Conservation (phyloP, 1,284 basidiomycete species). For the Tilletia caries region DNA sequence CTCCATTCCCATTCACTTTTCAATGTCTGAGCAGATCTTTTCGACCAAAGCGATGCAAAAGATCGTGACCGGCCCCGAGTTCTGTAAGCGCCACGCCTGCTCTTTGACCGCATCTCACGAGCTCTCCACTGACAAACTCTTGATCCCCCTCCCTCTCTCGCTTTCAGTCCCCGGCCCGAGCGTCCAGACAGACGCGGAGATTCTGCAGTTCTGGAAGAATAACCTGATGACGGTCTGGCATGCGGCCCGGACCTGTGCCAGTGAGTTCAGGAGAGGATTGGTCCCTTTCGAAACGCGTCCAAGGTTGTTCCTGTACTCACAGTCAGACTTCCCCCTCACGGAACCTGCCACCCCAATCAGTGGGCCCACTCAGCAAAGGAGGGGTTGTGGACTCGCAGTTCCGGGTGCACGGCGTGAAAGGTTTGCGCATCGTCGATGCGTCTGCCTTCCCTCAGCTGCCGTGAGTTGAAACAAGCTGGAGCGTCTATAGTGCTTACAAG, state of each 20-base stretch:
- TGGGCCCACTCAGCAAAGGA: slow-evolving; percentile 48
- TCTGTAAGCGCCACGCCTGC: slow-evolving; percentile 18
- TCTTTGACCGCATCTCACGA: neutral
- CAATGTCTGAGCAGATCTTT: slow-evolving; percentile 37
- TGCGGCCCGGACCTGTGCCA: slow-evolving; percentile 51
- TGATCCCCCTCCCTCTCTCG: slow-evolving; percentile 50
- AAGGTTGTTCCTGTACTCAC: no score
- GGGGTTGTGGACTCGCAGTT: slow-evolving; percentile 60
- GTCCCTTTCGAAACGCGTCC: no score
- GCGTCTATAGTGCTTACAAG: neutral
- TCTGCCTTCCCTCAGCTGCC: slow-evolving; percentile 56
- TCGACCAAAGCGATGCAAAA: slow-evolving; percentile 49
- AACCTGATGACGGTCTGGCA: slow-evolving; percentile 57
- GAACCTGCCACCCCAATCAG: no score
- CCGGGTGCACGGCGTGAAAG: slow-evolving; percentile 57
- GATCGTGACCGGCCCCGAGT: slow-evolving; percentile 54
- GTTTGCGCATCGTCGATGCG: slow-evolving; percentile 59
- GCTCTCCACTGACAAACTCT: neutral
- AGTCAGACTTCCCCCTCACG: slow-evolving; percentile 16
- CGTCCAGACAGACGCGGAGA: slow-evolving; percentile 54
- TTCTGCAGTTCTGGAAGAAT: slow-evolving; percentile 55
- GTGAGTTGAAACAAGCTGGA: slow-evolving; percentile 12
- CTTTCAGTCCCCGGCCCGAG: slow-evolving; percentile 30
- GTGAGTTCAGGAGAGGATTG: no score
- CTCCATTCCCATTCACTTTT: slow-evolving; percentile 31